phyloP scores from a whole-genome alignment of 2,329 filamentous ascomycete genomes.

The Ceratocystis colombiana region DNA sequence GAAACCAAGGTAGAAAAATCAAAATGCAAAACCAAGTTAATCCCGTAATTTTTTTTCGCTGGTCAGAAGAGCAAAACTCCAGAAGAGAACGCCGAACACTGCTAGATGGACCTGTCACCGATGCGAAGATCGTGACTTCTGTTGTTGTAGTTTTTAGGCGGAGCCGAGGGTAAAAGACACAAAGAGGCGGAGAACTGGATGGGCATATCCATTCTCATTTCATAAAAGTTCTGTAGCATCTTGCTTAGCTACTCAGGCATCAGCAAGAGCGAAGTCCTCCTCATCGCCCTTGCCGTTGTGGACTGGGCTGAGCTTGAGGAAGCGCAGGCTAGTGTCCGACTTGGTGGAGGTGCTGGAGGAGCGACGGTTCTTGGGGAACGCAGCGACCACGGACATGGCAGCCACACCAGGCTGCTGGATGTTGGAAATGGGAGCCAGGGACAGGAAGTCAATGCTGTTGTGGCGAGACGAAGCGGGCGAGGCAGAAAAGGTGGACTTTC shows the following conservation, averaged over 20 bases:
- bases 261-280: slow-evolving; percentile 39
- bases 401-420: neutral
- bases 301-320: slow-evolving; percentile 55
- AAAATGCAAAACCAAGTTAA: neutral
- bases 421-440: slow-evolving; percentile 22
- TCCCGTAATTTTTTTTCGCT: neutral
- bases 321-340: slow-evolving; percentile 37
- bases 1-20: neutral
- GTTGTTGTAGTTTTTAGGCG: neutral
- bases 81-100: slow-evolving; percentile 13
- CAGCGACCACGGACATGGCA: slow-evolving; percentile 28
- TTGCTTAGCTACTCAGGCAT: neutral
- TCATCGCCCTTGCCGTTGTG: slow-evolving; percentile 54
- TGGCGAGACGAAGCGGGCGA: slow-evolving; percentile 27
- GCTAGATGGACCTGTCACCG: neutral
- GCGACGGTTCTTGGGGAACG: slow-evolving; percentile 36
- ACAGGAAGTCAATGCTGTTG: slow-evolving; percentile 27
- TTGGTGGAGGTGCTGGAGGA: slow-evolving; percentile 41
- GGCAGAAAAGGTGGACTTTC: slow-evolving; percentile 1
- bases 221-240: neutral
- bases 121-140: neutral
- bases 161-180: neutral
- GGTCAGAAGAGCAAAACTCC: slow-evolving; percentile 2
- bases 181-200: slow-evolving; percentile 16
- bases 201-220: slow-evolving; percentile 20